Evolutionary conservation across 2,329 filamentous ascomycete species (phyloP).

Genomic region (Beauveria sp.): DNA sequence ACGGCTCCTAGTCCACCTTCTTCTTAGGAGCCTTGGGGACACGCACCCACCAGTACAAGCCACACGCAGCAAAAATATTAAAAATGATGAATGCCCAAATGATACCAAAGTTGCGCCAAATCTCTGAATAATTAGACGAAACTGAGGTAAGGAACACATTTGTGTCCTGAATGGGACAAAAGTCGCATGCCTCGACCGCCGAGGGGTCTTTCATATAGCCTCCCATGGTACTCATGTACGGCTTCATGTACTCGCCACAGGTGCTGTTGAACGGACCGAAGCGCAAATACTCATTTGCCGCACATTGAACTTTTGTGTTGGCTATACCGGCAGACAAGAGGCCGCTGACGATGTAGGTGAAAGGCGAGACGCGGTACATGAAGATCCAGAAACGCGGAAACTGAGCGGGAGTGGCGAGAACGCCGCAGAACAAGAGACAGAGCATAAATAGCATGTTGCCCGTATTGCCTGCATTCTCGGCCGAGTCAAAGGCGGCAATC

Average conservation of each 20-base stretch:
- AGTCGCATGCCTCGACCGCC: conserved; percentile 46
- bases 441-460: conserved; percentile 69
- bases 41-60: conserved; percentile 36
- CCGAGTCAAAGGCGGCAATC: conserved; percentile 66
- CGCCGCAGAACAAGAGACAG: conserved; percentile 67
- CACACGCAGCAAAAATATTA: conserved; percentile 43
- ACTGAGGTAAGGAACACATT: conserved; percentile 43
- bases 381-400: conserved; percentile 75
- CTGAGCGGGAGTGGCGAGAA: conserved; percentile 54
- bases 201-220: conserved; percentile 45
- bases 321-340: conserved; percentile 65
- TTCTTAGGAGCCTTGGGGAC: conserved; percentile 32
- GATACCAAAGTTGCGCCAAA: conserved; percentile 64
- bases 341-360: conserved; percentile 71
- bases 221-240: conserved; percentile 39
- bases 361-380: conserved; percentile 62
- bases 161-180: conserved; percentile 44
- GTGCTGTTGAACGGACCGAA: conserved; percentile 58
- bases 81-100: conserved; percentile 52
- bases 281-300: conserved; percentile 57
- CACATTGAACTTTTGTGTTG: conserved; percentile 57
- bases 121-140: conserved; percentile 44
- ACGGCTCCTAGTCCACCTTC: conserved; percentile 13
- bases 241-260: conserved; percentile 50
- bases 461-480: conserved; percentile 68